Conservation (phyloP, 2,329 filamentous ascomycete species). For the Epichloe gansuensis region DNA sequence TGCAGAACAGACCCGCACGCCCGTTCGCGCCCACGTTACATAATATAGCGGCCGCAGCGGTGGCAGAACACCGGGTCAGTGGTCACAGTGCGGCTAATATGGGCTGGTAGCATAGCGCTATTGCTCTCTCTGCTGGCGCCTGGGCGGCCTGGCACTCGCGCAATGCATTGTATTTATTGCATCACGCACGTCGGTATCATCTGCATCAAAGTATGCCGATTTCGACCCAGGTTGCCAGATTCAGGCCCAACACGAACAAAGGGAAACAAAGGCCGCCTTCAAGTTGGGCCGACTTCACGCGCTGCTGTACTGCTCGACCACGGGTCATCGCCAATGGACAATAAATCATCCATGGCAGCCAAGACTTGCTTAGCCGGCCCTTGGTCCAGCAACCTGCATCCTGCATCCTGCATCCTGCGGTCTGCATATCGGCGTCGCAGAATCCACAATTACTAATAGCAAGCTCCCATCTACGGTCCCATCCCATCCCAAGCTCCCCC, state of each 20-base stretch:
- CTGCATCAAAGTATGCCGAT: conserved; percentile 2
- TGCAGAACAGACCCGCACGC: too few relatives aligned
- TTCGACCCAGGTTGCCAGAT: background rate
- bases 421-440: background rate
- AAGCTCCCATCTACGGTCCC: too few relatives aligned
- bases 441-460: background rate
- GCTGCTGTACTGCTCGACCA: background rate
- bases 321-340: background rate
- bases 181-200: conserved; percentile 1
- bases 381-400: background rate
- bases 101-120: background rate
- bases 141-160: background rate
- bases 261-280: too few relatives aligned
- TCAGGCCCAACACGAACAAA: too few relatives aligned
- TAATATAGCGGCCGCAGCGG: too few relatives aligned
- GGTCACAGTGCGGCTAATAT: background rate
- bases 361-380: background rate
- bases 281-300: too few relatives aligned
- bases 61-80: background rate
- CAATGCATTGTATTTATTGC: background rate
- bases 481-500: background rate
- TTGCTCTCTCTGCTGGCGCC: background rate
- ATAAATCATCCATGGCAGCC: background rate
- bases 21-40: too few relatives aligned
- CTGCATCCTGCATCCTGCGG: too few relatives aligned